Percentiles rank a stretch among this genome's conserved stretches.
phyloP scores from a whole-genome alignment of 257 asterid genomes.

The Schizonepeta tenuifolia region DNA sequence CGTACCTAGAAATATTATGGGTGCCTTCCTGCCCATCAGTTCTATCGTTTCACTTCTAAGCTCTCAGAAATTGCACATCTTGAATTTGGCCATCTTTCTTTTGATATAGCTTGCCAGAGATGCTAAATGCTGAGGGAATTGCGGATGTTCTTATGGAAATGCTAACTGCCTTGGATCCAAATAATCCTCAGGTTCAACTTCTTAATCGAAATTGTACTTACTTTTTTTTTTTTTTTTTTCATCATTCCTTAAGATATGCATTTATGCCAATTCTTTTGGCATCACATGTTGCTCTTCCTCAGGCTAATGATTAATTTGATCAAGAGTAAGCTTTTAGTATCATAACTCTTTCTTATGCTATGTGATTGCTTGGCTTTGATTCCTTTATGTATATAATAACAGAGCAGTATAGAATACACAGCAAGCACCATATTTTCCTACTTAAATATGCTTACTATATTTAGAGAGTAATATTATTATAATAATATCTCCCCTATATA shows the following conservation, averaged over 20 bases:
- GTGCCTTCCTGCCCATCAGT: neutral
- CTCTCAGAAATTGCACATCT: neutral
- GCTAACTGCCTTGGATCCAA: constrained; percentile 82
- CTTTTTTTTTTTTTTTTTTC: neutral
- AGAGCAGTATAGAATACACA: neutral
- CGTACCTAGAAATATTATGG: neutral
- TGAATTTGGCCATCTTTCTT: constrained; percentile 27
- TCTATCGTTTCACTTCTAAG: neutral
- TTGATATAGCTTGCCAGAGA: constrained; percentile 70
- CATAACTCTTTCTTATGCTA: neutral
- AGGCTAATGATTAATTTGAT: neutral
- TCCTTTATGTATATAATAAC: neutral
- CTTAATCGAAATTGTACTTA: constrained; percentile 10
- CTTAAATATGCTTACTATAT: neutral
- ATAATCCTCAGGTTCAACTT: constrained; percentile 66
- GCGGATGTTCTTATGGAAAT: constrained; percentile 84
- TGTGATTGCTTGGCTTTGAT: constrained; percentile 4
- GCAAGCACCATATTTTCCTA: neutral
- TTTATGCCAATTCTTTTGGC: neutral
- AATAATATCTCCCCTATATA: neutral
- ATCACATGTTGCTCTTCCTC: neutral
- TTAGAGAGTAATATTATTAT: neutral
- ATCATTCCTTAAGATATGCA: neutral
- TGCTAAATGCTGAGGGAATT: constrained; percentile 84
- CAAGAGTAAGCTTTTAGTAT: constrained; percentile 5